Percentiles rank a stretch among this genome's conserved stretches.
Evolutionary conservation across 2,329 filamentous ascomycete genomes (phyloP).

Genomic region (Blumeriella jaapii): DNA sequence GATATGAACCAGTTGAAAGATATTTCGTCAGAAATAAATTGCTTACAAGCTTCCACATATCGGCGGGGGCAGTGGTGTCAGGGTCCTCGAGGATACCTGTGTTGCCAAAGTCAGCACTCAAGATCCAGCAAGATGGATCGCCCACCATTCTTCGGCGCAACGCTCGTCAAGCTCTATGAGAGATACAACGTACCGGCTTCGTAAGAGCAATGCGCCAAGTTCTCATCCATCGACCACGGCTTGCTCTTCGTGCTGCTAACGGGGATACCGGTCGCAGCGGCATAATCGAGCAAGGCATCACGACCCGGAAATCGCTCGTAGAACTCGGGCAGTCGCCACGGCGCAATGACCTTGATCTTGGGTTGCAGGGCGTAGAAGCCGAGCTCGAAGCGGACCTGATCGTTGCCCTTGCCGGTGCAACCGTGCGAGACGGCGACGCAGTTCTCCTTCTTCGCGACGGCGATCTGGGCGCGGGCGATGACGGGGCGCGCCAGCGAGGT

Average conservation of each 20-base stretch:
- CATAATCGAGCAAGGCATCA: conserved; percentile 62
- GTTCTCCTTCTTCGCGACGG: conserved; percentile 50
- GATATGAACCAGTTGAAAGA: no score
- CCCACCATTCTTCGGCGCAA: neutral
- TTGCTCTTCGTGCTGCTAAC: conserved; percentile 63
- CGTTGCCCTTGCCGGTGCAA: conserved; percentile 54
- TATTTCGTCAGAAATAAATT: neutral
- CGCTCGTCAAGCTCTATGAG: neutral
- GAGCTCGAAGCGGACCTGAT: conserved; percentile 55
- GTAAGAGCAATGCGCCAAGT: conserved; percentile 67
- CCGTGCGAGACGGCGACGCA: conserved; percentile 37
- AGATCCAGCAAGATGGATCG: no score
- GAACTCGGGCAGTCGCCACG: conserved; percentile 61
- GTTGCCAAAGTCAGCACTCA: neutral
- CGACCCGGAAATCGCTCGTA: conserved; percentile 61
- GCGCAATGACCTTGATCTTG: conserved; percentile 60
- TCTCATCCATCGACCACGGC: conserved; percentile 58
- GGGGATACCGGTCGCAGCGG: conserved; percentile 53
- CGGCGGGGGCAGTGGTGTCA: conserved; percentile 52
- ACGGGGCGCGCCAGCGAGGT: conserved; percentile 57
- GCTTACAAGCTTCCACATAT: conserved; percentile 61
- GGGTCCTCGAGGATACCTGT: conserved; percentile 56
- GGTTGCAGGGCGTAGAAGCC: conserved; percentile 52
- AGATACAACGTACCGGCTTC: conserved; percentile 34
- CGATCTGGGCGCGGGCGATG: conserved; percentile 56